A percentile compares a stretch with the other conserved stretches of the same genome.
phyloP scores from a whole-genome alignment of 257 asterid genomes.

The Nicotiana tomentosiformis region DNA sequence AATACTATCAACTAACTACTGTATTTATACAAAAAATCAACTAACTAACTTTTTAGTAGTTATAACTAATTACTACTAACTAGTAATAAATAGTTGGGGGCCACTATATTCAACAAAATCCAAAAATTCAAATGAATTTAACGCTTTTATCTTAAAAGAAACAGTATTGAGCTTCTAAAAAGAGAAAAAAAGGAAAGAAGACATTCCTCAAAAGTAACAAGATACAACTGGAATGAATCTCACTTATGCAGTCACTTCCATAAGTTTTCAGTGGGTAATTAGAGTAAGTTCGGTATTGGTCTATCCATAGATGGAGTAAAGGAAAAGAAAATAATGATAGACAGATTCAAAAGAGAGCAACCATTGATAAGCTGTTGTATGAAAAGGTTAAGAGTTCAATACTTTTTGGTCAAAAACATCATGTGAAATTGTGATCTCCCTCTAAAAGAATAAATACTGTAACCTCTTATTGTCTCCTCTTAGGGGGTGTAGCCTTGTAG shows the following conservation, averaged over 20 bases:
- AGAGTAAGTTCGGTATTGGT: slow-evolving; percentile 26
- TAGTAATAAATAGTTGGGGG: too few relatives aligned
- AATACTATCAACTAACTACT: too few relatives aligned
- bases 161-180: background rate
- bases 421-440: background rate
- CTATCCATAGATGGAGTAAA: slow-evolving; percentile 32
- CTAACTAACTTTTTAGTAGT: background rate
- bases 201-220: slow-evolving; percentile 48
- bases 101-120: background rate
- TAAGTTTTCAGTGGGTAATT: slow-evolving; percentile 6
- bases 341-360: background rate
- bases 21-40: too few relatives aligned
- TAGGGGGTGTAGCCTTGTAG: slow-evolving; percentile 45
- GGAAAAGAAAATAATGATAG: slow-evolving; percentile 36
- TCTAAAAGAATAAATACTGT: slow-evolving; percentile 24
- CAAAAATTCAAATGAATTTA: background rate
- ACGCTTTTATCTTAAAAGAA: background rate
- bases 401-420: background rate
- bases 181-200: background rate
- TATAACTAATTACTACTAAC: too few relatives aligned
- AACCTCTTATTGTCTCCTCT: slow-evolving; percentile 58
- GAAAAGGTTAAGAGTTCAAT: background rate
- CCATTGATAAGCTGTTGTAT: background rate
- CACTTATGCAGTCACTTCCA: slow-evolving; percentile 17
- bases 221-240: slow-evolving; percentile 43